Conservation (phyloP, 805 yeast genomes). For the Metschnikowia aberdeeniae region DNA sequence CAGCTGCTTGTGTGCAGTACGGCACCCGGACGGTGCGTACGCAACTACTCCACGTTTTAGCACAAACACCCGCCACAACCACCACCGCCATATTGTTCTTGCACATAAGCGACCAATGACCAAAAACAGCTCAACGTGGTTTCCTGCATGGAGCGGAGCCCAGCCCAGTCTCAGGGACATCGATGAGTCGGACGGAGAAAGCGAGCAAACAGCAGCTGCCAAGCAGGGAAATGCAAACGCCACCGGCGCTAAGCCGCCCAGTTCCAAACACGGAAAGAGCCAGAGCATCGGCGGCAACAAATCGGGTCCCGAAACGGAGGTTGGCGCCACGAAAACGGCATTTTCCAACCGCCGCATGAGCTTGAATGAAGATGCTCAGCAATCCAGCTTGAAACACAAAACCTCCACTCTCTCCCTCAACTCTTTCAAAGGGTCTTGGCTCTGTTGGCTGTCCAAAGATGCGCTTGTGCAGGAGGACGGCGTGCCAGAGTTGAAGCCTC, state of each 20-base stretch:
- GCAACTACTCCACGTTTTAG: constrained; percentile 2
- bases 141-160: not conserved
- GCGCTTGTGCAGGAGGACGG: not conserved
- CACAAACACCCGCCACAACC: not conserved
- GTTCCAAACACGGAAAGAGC: not conserved
- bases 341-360: constrained; percentile 2
- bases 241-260: no score
- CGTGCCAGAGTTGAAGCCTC: not conserved
- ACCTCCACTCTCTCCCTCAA: constrained; percentile 22
- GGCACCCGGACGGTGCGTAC: not conserved
- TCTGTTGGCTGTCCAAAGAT: constrained; percentile 21
- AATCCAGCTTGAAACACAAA: constrained; percentile 12
- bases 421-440: constrained; percentile 22
- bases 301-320: not conserved
- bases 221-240: not conserved
- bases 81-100: not conserved
- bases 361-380: not conserved
- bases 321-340: not conserved
- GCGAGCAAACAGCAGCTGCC: not conserved
- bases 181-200: not conserved
- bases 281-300: not conserved
- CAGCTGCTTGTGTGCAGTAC: not conserved
- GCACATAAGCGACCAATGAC: not conserved
- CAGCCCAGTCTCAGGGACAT: not conserved
- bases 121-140: not conserved